A percentile compares a stretch with the other conserved stretches of the same genome.
These are phyloP conservation scores for Penicillium manginii DNA, from an alignment of 495 filamentous ascomycete genomes.

Conservation along the genomic window DNA sequence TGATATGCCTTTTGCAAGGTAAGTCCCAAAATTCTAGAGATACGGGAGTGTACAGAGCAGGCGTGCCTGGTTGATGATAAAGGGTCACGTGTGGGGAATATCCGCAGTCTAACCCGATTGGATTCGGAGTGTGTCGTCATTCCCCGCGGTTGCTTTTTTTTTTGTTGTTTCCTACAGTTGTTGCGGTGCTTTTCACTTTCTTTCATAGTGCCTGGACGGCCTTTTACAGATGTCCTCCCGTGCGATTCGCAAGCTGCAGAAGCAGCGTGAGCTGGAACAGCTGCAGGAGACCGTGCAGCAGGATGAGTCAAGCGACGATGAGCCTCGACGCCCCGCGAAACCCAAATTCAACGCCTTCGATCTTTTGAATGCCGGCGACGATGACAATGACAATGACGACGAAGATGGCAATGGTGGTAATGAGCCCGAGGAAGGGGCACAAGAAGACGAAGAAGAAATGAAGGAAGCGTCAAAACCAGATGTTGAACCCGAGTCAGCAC, in stretches of 20 bases:
- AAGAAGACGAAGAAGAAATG: conserved; percentile 34
- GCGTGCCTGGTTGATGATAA: conserved; percentile 11
- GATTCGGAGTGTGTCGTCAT: conserved; percentile 43
- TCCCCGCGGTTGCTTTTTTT: conserved; percentile 35
- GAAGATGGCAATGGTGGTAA: conserved; percentile 57
- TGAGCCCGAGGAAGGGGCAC: conserved; percentile 36
- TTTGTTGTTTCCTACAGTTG: neutral
- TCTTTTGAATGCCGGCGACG: conserved; percentile 57
- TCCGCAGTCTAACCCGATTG: conserved; percentile 33
- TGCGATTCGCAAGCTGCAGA: conserved; percentile 76
- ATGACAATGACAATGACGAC: conserved; percentile 66
- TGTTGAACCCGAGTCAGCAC: conserved; percentile 16
- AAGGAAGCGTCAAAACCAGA: conserved; percentile 9
- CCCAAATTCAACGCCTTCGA: conserved; percentile 55
- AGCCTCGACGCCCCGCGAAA: conserved; percentile 37
- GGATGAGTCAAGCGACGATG: conserved; percentile 57
- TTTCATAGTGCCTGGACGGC: conserved; percentile 1
- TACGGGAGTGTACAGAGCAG: conserved; percentile 3
- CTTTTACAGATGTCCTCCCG: conserved; percentile 70
- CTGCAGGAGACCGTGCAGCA: conserved; percentile 54
- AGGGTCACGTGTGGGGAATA: conserved; percentile 25
- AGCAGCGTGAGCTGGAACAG: conserved; percentile 64
- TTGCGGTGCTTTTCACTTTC: neutral
- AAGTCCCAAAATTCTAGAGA: conserved; percentile 2
- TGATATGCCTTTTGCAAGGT: neutral